Evolutionary conservation across 2,329 filamentous ascomycete species (phyloP), one percentile per base, ranked within the genome.

Genomic region (Neocatenulostroma microsporum): DNA sequence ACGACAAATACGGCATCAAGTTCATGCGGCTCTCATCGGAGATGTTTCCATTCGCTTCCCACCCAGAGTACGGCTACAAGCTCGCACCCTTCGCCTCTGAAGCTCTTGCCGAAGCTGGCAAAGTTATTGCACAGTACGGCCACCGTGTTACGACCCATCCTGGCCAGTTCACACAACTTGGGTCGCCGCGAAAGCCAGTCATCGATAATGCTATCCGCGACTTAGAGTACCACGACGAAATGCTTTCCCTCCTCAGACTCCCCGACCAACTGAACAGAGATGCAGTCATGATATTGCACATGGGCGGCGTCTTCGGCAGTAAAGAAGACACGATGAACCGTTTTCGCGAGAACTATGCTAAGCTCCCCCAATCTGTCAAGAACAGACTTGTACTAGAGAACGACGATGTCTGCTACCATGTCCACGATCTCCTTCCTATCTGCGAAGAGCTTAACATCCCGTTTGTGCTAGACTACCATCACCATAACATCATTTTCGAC

Each of bases 391-490:
- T 96, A 0, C 68, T 96, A 13, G 89, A 96, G 57, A 96, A 96
- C 46, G 89, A 95, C 60, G 89, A 96, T 56, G 84, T 96, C 2
- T 78, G 78, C 24, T 96, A 85, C 82, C 81, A 76, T n/a, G 84
- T 94, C 0, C 88, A 95, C 51, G 88, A 96, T 51, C 65, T 96
- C 5, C 68, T 96, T 0, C 88, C 89, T 0, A 68, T 94, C 0
- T 96, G 89, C 55, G 84, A 96, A 59, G 87, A 94, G 60, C 69
- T 95, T n/a, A 84, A 89, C 55, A 94, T 96, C 25, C 89, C 89
- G 0, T 63, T 95, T 0, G 88, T 94, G 1, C 77, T 96, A 13
- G 89, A 96, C 59, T 96, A 77, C 49, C 89, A 96, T 55, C 89
- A 96, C 51, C 85, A 96, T 68, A 95, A 95, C 58, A 95, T 96